phyloP scores from a whole-genome alignment of 1,284 basidiomycete genomes.

The Naganishia sp. region DNA sequence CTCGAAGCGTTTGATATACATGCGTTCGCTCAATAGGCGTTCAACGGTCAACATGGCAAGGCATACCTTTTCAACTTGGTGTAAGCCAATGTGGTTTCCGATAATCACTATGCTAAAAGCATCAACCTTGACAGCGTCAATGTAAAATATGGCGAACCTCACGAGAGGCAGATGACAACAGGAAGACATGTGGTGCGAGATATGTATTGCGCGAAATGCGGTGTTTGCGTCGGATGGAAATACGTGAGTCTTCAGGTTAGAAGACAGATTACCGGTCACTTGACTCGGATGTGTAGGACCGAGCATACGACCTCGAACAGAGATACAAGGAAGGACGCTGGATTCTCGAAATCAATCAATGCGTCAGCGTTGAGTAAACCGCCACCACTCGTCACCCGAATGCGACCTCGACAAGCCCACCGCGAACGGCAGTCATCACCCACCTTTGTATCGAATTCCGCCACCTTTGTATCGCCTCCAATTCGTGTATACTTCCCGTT shows the following conservation, averaged over 20 bases:
- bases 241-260: constrained; percentile 67
- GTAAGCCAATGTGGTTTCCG: constrained; percentile 58
- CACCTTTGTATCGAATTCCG: background rate
- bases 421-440: background rate
- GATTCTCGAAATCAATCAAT: constrained; percentile 70
- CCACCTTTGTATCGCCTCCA: background rate
- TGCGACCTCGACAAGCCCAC: background rate
- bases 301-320: constrained; percentile 82
- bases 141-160: constrained; percentile 78
- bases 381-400: background rate
- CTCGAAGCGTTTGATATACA: background rate
- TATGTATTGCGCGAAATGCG: constrained; percentile 87
- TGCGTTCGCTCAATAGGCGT: constrained; percentile 62
- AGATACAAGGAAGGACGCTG: constrained; percentile 99
- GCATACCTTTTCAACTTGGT: constrained; percentile 91
- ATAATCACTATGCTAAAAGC: too few species aligned
- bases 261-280: background rate
- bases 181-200: constrained; percentile 95
- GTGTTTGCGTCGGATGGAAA: constrained; percentile 89
- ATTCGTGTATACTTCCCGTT: background rate
- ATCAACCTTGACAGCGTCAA: constrained; percentile 67
- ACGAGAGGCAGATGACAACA: constrained; percentile 93
- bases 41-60: constrained; percentile 90
- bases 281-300: constrained; percentile 63
- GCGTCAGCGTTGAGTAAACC: constrained; percentile 23